Percentiles rank a stretch among this genome's conserved stretches.
Conservation (phyloP, 1,284 basidiomycete species). For the Inonotus obliquus region DNA sequence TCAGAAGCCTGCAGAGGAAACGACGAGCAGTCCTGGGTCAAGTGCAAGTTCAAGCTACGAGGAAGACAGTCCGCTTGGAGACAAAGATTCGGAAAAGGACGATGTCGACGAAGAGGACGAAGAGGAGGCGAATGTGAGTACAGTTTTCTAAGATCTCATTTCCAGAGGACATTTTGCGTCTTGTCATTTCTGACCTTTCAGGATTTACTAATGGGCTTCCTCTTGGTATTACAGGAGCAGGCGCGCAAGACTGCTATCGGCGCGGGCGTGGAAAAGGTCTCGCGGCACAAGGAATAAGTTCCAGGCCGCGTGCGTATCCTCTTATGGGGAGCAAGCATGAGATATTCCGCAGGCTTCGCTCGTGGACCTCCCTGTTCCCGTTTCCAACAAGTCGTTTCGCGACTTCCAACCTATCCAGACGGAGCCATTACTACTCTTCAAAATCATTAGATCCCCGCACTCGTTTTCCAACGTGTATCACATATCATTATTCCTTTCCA, state of each 20-base stretch:
- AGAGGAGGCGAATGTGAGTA: slow-evolving; percentile 32
- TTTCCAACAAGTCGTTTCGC: no score
- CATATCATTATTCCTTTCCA: background rate
- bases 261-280: slow-evolving; percentile 70
- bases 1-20: background rate
- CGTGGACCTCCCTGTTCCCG: no score
- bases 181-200: background rate
- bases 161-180: background rate
- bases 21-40: slow-evolving; percentile 1
- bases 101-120: slow-evolving; percentile 24
- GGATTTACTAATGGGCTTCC: slow-evolving; percentile 26
- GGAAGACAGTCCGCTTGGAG: background rate
- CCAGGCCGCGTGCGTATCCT: background rate
- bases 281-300: slow-evolving; percentile 45
- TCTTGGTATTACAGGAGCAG: slow-evolving; percentile 32
- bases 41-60: slow-evolving; percentile 12
- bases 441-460: background rate
- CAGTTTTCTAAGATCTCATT: slow-evolving; percentile 4
- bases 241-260: slow-evolving; percentile 40
- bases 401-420: no score
- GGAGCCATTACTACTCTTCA: background rate
- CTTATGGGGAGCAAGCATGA: no score
- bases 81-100: slow-evolving; percentile 21
- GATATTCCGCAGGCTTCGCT: no score
- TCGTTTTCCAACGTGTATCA: background rate